phyloP scores from a whole-genome alignment of 441 rosid species.

The Viola pubescens region DNA sequence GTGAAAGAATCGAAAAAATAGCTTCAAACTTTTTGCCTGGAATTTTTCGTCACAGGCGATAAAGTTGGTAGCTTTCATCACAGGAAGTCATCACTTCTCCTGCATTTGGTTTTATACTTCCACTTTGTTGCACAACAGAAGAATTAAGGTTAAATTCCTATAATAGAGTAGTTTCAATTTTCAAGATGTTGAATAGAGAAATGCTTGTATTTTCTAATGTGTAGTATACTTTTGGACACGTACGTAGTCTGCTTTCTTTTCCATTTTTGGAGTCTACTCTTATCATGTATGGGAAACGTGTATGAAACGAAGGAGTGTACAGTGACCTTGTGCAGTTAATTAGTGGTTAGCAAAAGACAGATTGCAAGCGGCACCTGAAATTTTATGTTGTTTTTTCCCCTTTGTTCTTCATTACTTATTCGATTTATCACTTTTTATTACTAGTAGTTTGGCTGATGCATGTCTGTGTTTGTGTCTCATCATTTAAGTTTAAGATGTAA shows the following conservation, averaged over 20 bases:
- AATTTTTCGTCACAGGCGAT: constrained; percentile 16
- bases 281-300: background rate
- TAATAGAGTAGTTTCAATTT: background rate
- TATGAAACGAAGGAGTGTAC: background rate
- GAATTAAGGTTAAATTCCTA: background rate
- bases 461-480: too few relatives aligned
- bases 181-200: background rate
- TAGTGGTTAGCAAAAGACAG: background rate
- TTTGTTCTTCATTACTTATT: background rate
- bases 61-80: background rate
- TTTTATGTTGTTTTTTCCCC: background rate
- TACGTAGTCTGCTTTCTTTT: background rate
- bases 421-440: too few relatives aligned
- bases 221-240: background rate
- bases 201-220: background rate
- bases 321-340: background rate
- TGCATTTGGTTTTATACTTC: background rate
- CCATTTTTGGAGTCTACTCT: background rate
- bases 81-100: background rate
- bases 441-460: too few relatives aligned
- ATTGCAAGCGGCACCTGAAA: too few relatives aligned
- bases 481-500: too few relatives aligned
- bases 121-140: background rate
- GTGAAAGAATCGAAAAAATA: background rate
- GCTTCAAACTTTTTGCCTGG: constrained; percentile 4